phyloP scores from a whole-genome alignment of 2,329 filamentous ascomycete species.

The Scedosporium apiospermum region DNA sequence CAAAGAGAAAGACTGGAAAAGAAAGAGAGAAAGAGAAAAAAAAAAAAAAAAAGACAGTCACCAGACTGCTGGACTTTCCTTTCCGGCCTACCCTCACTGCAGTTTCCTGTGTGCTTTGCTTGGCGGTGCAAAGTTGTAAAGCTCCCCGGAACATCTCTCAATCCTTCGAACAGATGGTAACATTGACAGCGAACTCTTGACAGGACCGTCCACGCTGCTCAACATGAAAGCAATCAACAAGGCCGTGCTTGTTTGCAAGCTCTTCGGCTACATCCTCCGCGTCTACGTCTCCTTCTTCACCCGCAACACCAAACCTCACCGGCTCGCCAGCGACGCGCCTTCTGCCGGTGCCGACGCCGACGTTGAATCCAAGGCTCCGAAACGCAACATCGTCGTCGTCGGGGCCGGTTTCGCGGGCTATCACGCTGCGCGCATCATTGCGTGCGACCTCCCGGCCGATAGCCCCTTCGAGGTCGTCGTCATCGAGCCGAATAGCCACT shows the following conservation, averaged over 20 bases:
- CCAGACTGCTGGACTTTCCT: too few species aligned
- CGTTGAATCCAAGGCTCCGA: conserved; percentile 17
- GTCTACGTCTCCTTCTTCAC: conserved; percentile 12
- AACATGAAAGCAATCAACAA: conserved; percentile 19
- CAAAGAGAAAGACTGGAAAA: too few species aligned
- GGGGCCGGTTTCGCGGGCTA: conserved; percentile 50
- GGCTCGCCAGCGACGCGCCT: background rate
- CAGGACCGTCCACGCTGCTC: background rate
- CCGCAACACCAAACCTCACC: conserved; percentile 3
- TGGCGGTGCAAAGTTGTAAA: too few species aligned
- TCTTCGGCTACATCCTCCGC: conserved; percentile 17
- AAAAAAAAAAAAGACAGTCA: too few species aligned
- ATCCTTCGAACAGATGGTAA: background rate
- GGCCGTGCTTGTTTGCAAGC: conserved; percentile 17
- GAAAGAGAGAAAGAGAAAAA: too few species aligned
- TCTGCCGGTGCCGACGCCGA: conserved; percentile 6
- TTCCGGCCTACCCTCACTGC: too few species aligned
- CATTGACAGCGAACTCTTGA: background rate
- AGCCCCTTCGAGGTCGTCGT: conserved; percentile 41
- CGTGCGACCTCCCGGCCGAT: conserved; percentile 35
- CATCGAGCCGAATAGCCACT: conserved; percentile 50
- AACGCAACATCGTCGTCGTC: conserved; percentile 42
- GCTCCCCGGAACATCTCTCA: background rate
- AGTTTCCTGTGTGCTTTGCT: too few species aligned
- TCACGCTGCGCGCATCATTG: conserved; percentile 36